Percentiles rank a stretch among this genome's conserved stretches.
Evolutionary conservation across 2,329 filamentous ascomycete genomes (phyloP).

Genomic region (Sporothrix humicola): DNA sequence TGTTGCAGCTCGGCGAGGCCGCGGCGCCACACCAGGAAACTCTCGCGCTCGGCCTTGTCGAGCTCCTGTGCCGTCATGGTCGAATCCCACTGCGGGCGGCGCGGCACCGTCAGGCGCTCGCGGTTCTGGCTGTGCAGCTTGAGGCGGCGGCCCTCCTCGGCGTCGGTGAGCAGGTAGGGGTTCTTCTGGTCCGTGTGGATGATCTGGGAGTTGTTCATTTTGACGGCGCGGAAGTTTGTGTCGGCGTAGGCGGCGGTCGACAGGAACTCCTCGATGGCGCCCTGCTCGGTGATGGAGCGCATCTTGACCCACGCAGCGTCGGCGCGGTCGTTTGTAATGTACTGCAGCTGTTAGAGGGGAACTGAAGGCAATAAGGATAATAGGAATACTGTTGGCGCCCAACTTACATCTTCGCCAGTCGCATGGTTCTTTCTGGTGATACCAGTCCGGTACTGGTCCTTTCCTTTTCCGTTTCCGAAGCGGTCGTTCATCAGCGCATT

Average conservation of each 20-base stretch:
- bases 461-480: slow-evolving; percentile 89
- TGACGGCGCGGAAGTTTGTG: slow-evolving; percentile 98
- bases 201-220: slow-evolving; percentile 98
- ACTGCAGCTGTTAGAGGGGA: slow-evolving; percentile 52
- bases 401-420: slow-evolving; percentile 73
- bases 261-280: slow-evolving; percentile 93
- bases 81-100: slow-evolving; percentile 87
- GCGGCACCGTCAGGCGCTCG: slow-evolving; percentile 80
- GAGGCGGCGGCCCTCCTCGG: slow-evolving; percentile 78
- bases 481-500: slow-evolving; percentile 99
- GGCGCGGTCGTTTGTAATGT: slow-evolving; percentile 87
- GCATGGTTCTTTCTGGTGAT: slow-evolving; percentile 74
- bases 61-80: slow-evolving; percentile 83
- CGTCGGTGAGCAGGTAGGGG: slow-evolving; percentile 84
- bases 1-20: slow-evolving; percentile 92
- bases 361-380: no score
- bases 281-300: slow-evolving; percentile 97
- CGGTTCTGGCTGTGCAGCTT: slow-evolving; percentile 85
- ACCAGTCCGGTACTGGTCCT: slow-evolving; percentile 73
- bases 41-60: slow-evolving; percentile 77
- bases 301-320: slow-evolving; percentile 99
- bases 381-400: background rate
- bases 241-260: slow-evolving; percentile 95
- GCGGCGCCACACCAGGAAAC: slow-evolving; percentile 84
- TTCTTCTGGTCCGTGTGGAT: slow-evolving; percentile 97